Percentiles rank a stretch among this genome's conserved stretches.
phyloP scores from a whole-genome alignment of 352 stramenopile genomes.

The Pythium oligandrum region DNA sequence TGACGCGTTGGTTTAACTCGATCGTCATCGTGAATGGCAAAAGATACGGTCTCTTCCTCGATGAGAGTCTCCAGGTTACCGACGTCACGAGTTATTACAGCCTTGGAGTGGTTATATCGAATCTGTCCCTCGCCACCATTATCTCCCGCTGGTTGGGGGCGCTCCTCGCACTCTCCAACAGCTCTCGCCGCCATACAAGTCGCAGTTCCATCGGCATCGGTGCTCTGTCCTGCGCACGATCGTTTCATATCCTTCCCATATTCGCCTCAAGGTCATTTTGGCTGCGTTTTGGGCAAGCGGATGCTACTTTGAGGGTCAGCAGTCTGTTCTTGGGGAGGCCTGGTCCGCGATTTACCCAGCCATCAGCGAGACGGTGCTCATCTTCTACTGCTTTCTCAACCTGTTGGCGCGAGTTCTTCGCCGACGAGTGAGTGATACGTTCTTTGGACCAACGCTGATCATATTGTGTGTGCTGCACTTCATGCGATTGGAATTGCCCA shows the following conservation, averaged over 20 bases:
- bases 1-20: conserved; percentile 1
- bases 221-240: conserved; percentile 26
- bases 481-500: conserved; percentile 11
- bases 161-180: conserved; percentile 23
- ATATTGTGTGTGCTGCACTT: conserved; percentile 32
- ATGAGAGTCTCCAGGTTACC: conserved; percentile 5
- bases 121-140: conserved; percentile 28
- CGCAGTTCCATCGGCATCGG: conserved; percentile 32
- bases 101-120: conserved; percentile 41
- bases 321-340: conserved; percentile 30
- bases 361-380: conserved; percentile 29
- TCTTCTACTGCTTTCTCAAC: conserved; percentile 47
- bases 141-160: conserved; percentile 37
- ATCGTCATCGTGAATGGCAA: conserved; percentile 23
- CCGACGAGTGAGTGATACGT: conserved; percentile 25
- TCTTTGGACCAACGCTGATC: conserved; percentile 34
- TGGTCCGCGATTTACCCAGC: conserved; percentile 48
- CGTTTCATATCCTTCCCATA: conserved; percentile 40
- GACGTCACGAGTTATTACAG: conserved; percentile 28
- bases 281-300: conserved; percentile 37
- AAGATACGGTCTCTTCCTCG: conserved; percentile 35
- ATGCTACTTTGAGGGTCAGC: conserved; percentile 40
- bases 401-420: conserved; percentile 30
- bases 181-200: no score
- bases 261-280: conserved; percentile 33